Percentiles rank a stretch among this genome's conserved stretches.
These are phyloP conservation scores for Cercospora sp. DNA, from an alignment of 2,329 filamentous ascomycete species.

Conservation along the genomic window DNA sequence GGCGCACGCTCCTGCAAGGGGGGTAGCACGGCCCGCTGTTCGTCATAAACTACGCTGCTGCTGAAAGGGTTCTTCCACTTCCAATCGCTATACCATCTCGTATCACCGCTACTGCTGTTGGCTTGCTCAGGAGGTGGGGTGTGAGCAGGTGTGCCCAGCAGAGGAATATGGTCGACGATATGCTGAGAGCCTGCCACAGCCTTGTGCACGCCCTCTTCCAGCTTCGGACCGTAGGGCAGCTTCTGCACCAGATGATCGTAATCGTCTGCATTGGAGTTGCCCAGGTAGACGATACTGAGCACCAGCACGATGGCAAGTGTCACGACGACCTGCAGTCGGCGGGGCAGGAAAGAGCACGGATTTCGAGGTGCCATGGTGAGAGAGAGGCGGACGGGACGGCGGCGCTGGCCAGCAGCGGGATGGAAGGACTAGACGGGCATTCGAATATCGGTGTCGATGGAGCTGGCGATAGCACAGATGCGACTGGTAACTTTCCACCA, in stretches of 20 bases:
- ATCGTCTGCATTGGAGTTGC: conserved; percentile 33
- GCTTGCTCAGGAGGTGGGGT: conserved; percentile 70
- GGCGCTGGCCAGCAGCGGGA: conserved; percentile 18
- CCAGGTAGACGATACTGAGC: conserved; percentile 41
- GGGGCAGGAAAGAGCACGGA: conserved; percentile 45
- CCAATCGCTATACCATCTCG: conserved; percentile 85
- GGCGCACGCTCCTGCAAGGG: conserved; percentile 67
- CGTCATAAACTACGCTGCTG: conserved; percentile 73
- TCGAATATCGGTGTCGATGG: background rate
- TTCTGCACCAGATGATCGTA: conserved; percentile 34
- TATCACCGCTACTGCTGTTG: conserved; percentile 75
- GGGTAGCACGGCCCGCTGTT: conserved; percentile 80
- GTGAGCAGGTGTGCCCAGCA: conserved; percentile 68
- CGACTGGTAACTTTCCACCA: background rate
- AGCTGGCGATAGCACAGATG: background rate
- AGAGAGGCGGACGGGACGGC: background rate
- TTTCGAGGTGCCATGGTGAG: conserved; percentile 27
- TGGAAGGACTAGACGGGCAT: background rate
- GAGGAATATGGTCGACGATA: conserved; percentile 48
- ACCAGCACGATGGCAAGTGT: conserved; percentile 42
- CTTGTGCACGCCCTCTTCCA: conserved; percentile 44
- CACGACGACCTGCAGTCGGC: conserved; percentile 49
- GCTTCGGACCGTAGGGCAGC: conserved; percentile 40
- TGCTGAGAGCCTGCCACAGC: conserved; percentile 41
- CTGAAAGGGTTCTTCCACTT: conserved; percentile 92